These are phyloP conservation scores for Metarhizium humberi DNA, from an alignment of 2,329 filamentous ascomycete species.

Conservation along the genomic window DNA sequence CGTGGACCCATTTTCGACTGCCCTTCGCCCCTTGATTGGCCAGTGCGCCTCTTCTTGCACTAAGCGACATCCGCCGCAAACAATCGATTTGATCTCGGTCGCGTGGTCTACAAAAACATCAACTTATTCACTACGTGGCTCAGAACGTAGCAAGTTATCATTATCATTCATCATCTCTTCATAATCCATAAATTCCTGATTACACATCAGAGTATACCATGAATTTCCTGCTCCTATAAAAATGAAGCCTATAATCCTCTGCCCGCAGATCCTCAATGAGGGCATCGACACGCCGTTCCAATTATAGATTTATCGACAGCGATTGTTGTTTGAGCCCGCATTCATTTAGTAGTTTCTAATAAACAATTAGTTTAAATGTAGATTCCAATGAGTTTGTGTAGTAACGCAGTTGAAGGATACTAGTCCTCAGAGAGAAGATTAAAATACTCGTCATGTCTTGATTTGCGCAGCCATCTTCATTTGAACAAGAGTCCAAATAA, in stretches of 20 bases:
- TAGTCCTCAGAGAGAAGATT: constrained; percentile 46
- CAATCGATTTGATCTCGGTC: neutral
- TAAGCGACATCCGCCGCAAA: neutral
- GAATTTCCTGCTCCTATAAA: neutral
- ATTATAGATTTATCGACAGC: neutral
- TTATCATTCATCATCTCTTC: neutral
- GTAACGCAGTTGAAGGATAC: neutral
- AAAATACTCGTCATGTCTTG: constrained; percentile 36
- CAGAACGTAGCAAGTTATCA: neutral
- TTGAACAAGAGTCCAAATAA: constrained; percentile 17
- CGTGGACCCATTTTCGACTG: constrained; percentile 6
- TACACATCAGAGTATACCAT: neutral
- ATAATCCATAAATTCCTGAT: neutral
- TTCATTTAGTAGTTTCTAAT: neutral
- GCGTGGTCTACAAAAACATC: neutral
- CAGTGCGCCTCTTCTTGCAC: neutral
- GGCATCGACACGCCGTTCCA: neutral
- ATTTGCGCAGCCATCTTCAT: constrained; percentile 20
- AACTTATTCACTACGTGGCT: neutral
- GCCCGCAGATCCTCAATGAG: neutral
- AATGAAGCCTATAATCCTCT: neutral
- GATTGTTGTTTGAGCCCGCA: too few relatives aligned
- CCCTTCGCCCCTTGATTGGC: constrained; percentile 2
- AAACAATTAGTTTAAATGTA: neutral
- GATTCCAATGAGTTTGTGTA: neutral